phyloP scores from a whole-genome alignment of 2,329 filamentous ascomycete species.

The Anthostomella pinea region DNA sequence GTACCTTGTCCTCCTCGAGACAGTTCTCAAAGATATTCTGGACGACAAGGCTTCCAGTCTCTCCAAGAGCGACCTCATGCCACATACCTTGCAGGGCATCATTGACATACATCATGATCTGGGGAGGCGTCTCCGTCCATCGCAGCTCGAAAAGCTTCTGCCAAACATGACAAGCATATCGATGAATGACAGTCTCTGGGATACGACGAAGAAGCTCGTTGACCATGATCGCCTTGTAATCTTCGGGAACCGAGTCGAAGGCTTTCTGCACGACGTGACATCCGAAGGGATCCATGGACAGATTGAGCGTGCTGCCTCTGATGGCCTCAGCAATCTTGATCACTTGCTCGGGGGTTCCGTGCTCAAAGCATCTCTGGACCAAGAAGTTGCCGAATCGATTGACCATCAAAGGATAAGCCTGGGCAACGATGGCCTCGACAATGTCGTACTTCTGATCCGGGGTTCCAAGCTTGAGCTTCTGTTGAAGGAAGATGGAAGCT shows the following conservation, averaged over 20 bases:
- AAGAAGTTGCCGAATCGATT: constrained; percentile 99
- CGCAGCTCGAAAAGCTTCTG: constrained; percentile 98
- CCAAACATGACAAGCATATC: constrained; percentile 99
- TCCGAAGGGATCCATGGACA: constrained; percentile 98
- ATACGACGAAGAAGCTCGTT: constrained; percentile 92
- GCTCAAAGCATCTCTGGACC: constrained; percentile 97
- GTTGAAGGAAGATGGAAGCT: constrained; percentile 96
- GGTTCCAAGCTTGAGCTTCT: constrained; percentile 97
- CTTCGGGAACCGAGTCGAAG: constrained; percentile 94
- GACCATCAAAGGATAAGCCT: constrained; percentile 94
- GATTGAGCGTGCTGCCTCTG: constrained; percentile 84
- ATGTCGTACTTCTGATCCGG: constrained; percentile 96
- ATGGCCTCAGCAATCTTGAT: constrained; percentile 93
- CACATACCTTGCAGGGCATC: constrained; percentile 94
- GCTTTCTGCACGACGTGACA: constrained; percentile 99
- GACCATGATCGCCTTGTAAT: constrained; percentile 99
- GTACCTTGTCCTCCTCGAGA: constrained; percentile 94
- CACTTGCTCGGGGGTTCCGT: constrained; percentile 91
- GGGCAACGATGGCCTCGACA: constrained; percentile 90
- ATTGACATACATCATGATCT: constrained; percentile 99
- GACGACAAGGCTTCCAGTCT: constrained; percentile 95
- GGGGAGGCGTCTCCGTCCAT: constrained; percentile 90
- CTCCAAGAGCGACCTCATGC: constrained; percentile 95
- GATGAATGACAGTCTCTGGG: constrained; percentile 95
- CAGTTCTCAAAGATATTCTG: constrained; percentile 99